Evolutionary conservation across 2,329 filamentous ascomycete species (phyloP).

Genomic region (Ophiosphaerella herpotricha): DNA sequence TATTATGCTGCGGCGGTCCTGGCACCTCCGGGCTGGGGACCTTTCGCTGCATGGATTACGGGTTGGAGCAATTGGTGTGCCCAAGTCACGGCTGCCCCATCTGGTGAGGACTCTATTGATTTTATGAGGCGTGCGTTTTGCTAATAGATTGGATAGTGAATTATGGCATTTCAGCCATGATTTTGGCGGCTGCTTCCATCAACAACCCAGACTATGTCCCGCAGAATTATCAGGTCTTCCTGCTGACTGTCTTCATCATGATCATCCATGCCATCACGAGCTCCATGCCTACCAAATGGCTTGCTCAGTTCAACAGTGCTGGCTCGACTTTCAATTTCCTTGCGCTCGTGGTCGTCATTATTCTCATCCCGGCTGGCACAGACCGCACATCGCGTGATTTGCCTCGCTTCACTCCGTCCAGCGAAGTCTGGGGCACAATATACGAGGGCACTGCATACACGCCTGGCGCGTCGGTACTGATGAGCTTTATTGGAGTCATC

Average conservation of each 20-base stretch:
- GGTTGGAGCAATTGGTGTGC: slow-evolving; percentile 73
- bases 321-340: slow-evolving; percentile 74
- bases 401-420: slow-evolving; percentile 63
- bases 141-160: slow-evolving; percentile 53
- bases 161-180: slow-evolving; percentile 71
- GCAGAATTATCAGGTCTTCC: slow-evolving; percentile 68
- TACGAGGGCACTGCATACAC: slow-evolving; percentile 70
- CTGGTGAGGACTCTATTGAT: slow-evolving; percentile 36
- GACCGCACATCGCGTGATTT: slow-evolving; percentile 56
- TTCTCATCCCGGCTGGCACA: slow-evolving; percentile 68
- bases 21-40: slow-evolving; percentile 67
- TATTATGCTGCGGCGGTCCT: slow-evolving; percentile 77
- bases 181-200: slow-evolving; percentile 72
- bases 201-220: slow-evolving; percentile 68
- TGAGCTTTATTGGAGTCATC: slow-evolving; percentile 73
- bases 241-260: slow-evolving; percentile 70
- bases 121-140: not conserved
- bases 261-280: slow-evolving; percentile 69
- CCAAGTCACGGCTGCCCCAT: slow-evolving; percentile 69
- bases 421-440: slow-evolving; percentile 68
- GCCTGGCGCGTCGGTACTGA: slow-evolving; percentile 68
- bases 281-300: slow-evolving; percentile 71
- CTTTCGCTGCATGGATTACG: slow-evolving; percentile 69
- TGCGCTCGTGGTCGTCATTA: slow-evolving; percentile 67
- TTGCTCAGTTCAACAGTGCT: slow-evolving; percentile 71